phyloP scores from a whole-genome alignment of 441 rosid genomes.

The Croton laevigatus region DNA sequence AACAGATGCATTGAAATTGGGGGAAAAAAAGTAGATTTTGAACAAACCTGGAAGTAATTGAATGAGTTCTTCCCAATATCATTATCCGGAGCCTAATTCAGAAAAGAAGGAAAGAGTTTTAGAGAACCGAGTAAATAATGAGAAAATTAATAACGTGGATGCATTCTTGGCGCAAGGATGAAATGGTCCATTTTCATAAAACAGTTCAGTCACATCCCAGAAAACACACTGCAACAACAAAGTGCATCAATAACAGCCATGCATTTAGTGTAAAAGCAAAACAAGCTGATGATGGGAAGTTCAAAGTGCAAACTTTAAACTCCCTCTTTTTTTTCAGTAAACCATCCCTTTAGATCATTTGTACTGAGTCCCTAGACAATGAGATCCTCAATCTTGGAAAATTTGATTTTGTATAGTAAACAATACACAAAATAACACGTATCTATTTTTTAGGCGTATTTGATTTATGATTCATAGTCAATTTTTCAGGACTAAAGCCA shows the following conservation, averaged over 20 bases:
- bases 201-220: background rate
- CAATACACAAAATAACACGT: no score
- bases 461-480: no score
- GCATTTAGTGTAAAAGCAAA: no score
- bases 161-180: background rate
- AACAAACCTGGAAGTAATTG: slow-evolving; percentile 83
- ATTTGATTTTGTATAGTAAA: no score
- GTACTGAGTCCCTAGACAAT: no score
- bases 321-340: no score
- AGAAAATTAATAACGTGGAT: background rate
- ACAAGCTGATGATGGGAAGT: no score
- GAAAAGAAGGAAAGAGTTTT: slow-evolving; percentile 5
- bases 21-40: background rate
- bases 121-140: slow-evolving; percentile 1
- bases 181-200: background rate
- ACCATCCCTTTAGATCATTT: no score
- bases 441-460: no score
- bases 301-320: no score
- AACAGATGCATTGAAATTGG: background rate
- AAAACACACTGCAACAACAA: background rate
- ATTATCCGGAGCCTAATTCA: slow-evolving; percentile 68
- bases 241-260: background rate
- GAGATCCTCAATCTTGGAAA: no score
- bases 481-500: no score
- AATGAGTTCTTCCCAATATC: slow-evolving; percentile 89